Conservation (phyloP, 306 rosid genomes). For the Vicia faba region DNA sequence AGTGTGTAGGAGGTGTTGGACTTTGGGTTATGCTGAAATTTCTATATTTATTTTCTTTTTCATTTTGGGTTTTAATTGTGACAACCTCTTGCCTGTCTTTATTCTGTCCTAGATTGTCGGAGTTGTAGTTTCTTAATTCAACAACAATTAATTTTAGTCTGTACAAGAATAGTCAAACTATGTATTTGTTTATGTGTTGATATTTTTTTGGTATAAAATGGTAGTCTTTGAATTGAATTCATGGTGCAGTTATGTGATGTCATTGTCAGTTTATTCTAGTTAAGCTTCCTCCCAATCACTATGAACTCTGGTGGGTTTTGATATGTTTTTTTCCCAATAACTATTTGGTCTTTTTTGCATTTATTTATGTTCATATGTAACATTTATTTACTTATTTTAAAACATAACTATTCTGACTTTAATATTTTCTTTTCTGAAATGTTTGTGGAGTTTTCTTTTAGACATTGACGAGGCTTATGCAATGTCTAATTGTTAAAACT, state of each 20-base stretch:
- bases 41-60: not conserved
- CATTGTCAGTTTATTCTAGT: slow-evolving; percentile 34
- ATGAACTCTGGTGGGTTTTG: slow-evolving; percentile 3
- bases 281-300: slow-evolving; percentile 32
- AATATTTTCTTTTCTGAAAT: slow-evolving; percentile 17
- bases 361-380: slow-evolving; percentile 26
- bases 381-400: slow-evolving; percentile 26
- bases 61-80: slow-evolving; percentile 16
- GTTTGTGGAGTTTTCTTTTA: slow-evolving; percentile 4
- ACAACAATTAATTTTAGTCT: slow-evolving; percentile 29
- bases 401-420: not conserved
- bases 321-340: slow-evolving; percentile 20
- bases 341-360: slow-evolving; percentile 29
- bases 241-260: slow-evolving; percentile 25
- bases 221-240: slow-evolving; percentile 29
- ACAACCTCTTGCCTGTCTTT: slow-evolving; percentile 40
- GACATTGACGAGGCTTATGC: slow-evolving; percentile 13
- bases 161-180: slow-evolving; percentile 44
- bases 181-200: slow-evolving; percentile 39
- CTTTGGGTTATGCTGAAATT: slow-evolving; percentile 39
- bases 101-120: slow-evolving; percentile 42
- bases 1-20: slow-evolving; percentile 15
- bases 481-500: not conserved
- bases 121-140: slow-evolving; percentile 26
- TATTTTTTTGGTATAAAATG: slow-evolving; percentile 17